Base-by-base conservation (phyloP, 1,284 basidiomycete genomes). In the Ganoderma resinaceum region DNA sequence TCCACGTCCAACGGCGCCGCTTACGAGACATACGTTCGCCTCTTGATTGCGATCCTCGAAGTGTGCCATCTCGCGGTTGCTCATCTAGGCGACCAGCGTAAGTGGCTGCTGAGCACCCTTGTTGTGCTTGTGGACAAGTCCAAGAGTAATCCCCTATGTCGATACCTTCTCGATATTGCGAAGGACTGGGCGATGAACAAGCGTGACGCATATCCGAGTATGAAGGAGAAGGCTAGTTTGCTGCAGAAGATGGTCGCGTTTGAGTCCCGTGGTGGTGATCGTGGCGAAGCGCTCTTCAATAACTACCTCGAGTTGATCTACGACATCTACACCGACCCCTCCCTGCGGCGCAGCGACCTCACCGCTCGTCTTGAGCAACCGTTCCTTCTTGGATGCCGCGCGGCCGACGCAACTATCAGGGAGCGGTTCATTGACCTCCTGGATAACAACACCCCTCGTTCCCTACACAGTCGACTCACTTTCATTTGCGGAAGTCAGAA, bases 201-300 rank as follows among this genome's bases (percentile, higher is more conserved):
- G 75, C 91, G 91, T 64, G 95, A 97, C 67, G 84, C 90, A 1
- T 95, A 94, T 77, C 96, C 97, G 1, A 95, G 94, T 0, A 93
- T 96, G 86, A 98, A 98, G 81, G 98, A 99, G 82, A 99, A 99
- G 80, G 94, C 97, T 0, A 91, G 87, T 38, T 83, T 99, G 42
- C 80, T 99, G 70, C 89, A 95, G 77, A 96, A 96, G 80, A 98
- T 99, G 96, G 88, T 90, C 37, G 85, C 88, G 23, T 98, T 95
- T 78, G 97, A 99, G 81, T 86, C 86, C 52, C 90, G 94, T 58
- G 58, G 58, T 6, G 91, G 92, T 38, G 89, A 92, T 20, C 90
- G 93, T 60, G 91, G 91, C 35, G 89, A 92, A 18, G 73, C 81
- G 14, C 85, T 99, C 4, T 95, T 95, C 80, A 89, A 91, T 68